Evolutionary conservation across 2,329 filamentous ascomycete species (phyloP).

Genomic region (Stromatinia cepivora): DNA sequence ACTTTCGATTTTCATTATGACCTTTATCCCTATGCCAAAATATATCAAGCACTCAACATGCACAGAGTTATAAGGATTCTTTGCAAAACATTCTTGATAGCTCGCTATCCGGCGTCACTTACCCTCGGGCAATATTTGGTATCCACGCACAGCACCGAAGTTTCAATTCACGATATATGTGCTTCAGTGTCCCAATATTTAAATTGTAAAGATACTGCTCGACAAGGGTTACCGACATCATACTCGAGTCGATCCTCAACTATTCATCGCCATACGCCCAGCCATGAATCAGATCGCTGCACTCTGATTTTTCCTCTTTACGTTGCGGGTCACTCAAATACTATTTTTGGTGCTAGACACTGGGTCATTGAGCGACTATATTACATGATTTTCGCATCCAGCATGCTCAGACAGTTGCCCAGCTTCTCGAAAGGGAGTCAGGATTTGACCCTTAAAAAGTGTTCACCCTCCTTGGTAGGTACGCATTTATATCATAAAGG

Average conservation of each 20-base stretch:
- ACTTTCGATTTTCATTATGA: slow-evolving; percentile 17
- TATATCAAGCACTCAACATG: slow-evolving; percentile 23
- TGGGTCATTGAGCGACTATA: slow-evolving; percentile 24
- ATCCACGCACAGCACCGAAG: slow-evolving; percentile 9
- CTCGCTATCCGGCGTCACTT: not conserved
- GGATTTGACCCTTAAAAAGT: slow-evolving; percentile 21
- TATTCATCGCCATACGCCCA: not conserved
- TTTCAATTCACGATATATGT: slow-evolving; percentile 19
- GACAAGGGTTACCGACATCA: not conserved
- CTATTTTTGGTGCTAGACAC: not conserved
- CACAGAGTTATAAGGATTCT: slow-evolving; percentile 25
- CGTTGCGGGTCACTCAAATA: slow-evolving; percentile 12
- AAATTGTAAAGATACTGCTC: slow-evolving; percentile 17
- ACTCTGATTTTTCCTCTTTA: slow-evolving; percentile 25
- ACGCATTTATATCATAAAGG: slow-evolving; percentile 21
- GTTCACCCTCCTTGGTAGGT: slow-evolving; percentile 25
- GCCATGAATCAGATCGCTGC: not conserved
- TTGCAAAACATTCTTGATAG: slow-evolving; percentile 19
- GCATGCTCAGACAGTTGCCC: slow-evolving; percentile 23
- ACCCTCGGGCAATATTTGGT: not conserved
- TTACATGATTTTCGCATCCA: slow-evolving; percentile 24
- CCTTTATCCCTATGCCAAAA: slow-evolving; percentile 15
- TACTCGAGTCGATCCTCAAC: not conserved
- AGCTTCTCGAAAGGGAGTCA: slow-evolving; percentile 14
- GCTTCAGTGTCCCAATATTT: slow-evolving; percentile 25